Conservation (phyloP, 257 asterid species). For the Nicotiana tomentosiformis region DNA sequence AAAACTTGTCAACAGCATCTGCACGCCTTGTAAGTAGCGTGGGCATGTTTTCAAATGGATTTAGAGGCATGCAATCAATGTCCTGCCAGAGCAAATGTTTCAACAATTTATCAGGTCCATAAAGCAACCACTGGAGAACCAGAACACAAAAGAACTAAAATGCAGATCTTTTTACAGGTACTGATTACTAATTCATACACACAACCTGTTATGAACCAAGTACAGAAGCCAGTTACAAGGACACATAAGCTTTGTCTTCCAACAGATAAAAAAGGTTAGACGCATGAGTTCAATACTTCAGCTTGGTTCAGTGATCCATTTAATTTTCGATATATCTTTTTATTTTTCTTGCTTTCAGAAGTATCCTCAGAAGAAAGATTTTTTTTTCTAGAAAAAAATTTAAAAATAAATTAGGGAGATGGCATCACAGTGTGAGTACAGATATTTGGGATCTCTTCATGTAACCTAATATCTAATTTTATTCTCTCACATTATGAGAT, state of each 20-base stretch:
- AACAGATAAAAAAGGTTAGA: neutral
- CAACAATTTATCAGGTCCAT: conserved; percentile 1
- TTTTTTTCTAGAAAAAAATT: too few species aligned
- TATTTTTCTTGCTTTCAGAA: neutral
- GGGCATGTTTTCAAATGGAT: conserved; percentile 69
- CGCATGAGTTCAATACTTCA: conserved; percentile 1
- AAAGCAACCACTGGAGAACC: neutral
- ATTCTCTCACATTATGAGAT: neutral
- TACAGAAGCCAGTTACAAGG: neutral
- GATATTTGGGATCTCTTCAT: neutral
- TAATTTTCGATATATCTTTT: neutral
- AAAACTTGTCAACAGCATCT: conserved; percentile 45
- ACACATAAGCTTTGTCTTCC: neutral
- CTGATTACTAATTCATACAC: neutral
- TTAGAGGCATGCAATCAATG: conserved; percentile 84
- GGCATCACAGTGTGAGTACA: neutral
- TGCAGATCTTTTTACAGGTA: neutral
- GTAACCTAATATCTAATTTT: neutral
- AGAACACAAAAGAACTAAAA: neutral
- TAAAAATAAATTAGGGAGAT: neutral
- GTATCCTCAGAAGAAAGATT: neutral
- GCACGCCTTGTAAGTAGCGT: conserved; percentile 45
- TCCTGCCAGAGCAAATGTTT: conserved; percentile 48
- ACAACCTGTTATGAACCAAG: neutral
- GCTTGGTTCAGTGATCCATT: neutral